Conservation (phyloP, 1,139 yeast species). For the Yamadazyma oceani region DNA sequence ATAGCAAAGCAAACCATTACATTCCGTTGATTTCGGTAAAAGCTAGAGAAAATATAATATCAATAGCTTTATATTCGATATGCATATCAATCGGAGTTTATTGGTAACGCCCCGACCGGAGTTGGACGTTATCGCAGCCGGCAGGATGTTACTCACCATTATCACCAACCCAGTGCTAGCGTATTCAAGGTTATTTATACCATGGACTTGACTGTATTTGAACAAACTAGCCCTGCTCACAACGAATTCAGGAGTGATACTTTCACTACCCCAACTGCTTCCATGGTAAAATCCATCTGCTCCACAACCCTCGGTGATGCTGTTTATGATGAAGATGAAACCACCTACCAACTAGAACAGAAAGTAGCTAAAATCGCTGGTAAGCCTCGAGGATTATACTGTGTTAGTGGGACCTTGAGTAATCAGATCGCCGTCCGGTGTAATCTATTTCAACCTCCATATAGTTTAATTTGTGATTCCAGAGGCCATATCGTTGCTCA, state of each 20-base stretch:
- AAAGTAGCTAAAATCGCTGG: slow-evolving; percentile 73
- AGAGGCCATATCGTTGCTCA: slow-evolving; percentile 80
- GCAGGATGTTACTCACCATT: too few species aligned
- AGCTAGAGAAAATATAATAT: too few species aligned
- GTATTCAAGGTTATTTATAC: too few species aligned
- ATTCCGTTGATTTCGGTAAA: too few species aligned
- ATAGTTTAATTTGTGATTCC: slow-evolving; percentile 78
- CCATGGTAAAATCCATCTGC: slow-evolving; percentile 50
- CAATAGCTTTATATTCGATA: too few species aligned
- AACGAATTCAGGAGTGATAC: slow-evolving; percentile 84
- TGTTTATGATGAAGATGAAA: slow-evolving; percentile 80
- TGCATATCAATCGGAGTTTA: too few species aligned
- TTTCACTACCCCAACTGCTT: slow-evolving; percentile 83
- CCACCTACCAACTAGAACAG: slow-evolving; percentile 64
- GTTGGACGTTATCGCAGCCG: too few species aligned
- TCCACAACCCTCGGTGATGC: slow-evolving; percentile 72
- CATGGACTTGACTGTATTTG: slow-evolving; percentile 14
- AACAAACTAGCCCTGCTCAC: slow-evolving; percentile 30
- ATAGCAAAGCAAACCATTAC: too few species aligned
- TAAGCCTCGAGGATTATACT: slow-evolving; percentile 78
- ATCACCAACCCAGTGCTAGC: too few species aligned
- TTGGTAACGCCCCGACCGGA: too few species aligned
- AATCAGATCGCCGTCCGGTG: slow-evolving; percentile 85
- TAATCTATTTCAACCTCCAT: slow-evolving; percentile 82
- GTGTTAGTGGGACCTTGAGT: slow-evolving; percentile 88